These are phyloP conservation scores for Elongisporangium senticosum DNA, from an alignment of 352 stramenopile genomes.

Conservation along the genomic window DNA sequence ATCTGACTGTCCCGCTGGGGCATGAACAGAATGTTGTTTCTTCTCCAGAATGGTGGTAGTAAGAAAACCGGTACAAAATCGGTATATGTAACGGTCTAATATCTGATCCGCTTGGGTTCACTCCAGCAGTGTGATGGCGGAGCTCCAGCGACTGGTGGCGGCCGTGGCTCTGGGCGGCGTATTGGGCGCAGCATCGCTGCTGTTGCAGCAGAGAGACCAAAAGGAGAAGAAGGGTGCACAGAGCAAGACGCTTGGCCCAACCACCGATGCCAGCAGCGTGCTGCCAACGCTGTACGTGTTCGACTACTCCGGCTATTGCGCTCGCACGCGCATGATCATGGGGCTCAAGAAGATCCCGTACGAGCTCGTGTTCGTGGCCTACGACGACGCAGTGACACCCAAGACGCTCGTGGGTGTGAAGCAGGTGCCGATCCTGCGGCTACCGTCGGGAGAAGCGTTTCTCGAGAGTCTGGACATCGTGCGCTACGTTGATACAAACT, in stretches of 20 bases:
- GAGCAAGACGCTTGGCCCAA: background rate
- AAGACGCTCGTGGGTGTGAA: slow-evolving; percentile 26
- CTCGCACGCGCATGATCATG: slow-evolving; percentile 41
- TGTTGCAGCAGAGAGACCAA: no score
- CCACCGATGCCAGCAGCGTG: background rate
- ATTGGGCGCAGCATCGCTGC: no score
- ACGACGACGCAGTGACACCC: slow-evolving; percentile 38
- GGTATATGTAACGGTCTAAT: no score
- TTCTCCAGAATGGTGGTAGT: no score
- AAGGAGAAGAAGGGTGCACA: no score
- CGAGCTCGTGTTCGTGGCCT: slow-evolving; percentile 32
- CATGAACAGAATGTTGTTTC: no score
- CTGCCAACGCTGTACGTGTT: slow-evolving; percentile 46
- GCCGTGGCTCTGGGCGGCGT: no score
- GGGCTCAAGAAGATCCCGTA: slow-evolving; percentile 33
- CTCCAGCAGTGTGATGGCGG: no score
- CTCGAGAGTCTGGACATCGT: slow-evolving; percentile 44
- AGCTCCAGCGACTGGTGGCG: no score
- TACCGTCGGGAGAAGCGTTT: slow-evolving; percentile 19
- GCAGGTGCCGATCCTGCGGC: slow-evolving; percentile 32
- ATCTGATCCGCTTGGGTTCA: no score
- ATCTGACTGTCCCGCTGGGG: no score
- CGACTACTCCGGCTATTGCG: slow-evolving; percentile 40
- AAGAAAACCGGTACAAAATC: no score
- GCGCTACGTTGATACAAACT: slow-evolving; percentile 34